phyloP scores from a whole-genome alignment of 192 early-diverging fungal species.

The Coemansia sp. region DNA sequence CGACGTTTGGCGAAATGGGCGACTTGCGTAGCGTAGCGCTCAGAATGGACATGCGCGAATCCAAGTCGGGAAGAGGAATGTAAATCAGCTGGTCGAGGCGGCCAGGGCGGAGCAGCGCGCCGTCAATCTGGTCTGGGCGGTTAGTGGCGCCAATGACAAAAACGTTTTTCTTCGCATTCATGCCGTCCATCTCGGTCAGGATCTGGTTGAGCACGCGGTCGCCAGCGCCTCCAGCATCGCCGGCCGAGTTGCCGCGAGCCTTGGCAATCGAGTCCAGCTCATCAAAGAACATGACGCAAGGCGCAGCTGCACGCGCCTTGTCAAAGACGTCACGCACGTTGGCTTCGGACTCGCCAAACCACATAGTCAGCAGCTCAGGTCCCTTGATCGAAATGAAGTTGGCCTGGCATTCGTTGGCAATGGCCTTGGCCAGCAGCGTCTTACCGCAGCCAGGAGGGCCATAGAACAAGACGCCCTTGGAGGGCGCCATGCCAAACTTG shows the following conservation, averaged over 20 bases:
- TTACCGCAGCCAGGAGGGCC: constrained; percentile 99
- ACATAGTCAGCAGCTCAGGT: constrained; percentile 98
- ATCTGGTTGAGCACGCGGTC: constrained; percentile 99
- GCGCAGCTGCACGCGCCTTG: constrained; percentile 94
- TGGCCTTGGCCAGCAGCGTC: constrained; percentile 97
- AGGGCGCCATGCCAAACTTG: constrained; percentile 93
- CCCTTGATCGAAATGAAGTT: constrained; percentile 99
- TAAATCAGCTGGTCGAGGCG: constrained; percentile 99
- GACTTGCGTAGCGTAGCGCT: constrained; percentile 90
- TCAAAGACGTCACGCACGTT: constrained; percentile 99
- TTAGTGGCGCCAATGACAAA: constrained; percentile 99
- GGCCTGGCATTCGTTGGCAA: constrained; percentile 99
- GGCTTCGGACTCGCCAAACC: constrained; percentile 99
- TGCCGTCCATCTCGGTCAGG: constrained; percentile 99
- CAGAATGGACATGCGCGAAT: constrained; percentile 79
- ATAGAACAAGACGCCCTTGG: constrained; percentile 97
- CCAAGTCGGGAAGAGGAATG: constrained; percentile 89
- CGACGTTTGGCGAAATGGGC: constrained; percentile 73
- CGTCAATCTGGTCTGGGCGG: constrained; percentile 97
- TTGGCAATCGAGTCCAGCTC: constrained; percentile 98
- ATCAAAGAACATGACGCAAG: constrained; percentile 99
- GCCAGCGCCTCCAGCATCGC: constrained; percentile 89
- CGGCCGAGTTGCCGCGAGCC: constrained; percentile 73
- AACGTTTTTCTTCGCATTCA: constrained; percentile 99
- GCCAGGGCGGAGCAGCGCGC: constrained; percentile 93